These are phyloP conservation scores for Trametes pubescens DNA, from an alignment of 1,284 basidiomycete genomes.

Conservation along the genomic window DNA sequence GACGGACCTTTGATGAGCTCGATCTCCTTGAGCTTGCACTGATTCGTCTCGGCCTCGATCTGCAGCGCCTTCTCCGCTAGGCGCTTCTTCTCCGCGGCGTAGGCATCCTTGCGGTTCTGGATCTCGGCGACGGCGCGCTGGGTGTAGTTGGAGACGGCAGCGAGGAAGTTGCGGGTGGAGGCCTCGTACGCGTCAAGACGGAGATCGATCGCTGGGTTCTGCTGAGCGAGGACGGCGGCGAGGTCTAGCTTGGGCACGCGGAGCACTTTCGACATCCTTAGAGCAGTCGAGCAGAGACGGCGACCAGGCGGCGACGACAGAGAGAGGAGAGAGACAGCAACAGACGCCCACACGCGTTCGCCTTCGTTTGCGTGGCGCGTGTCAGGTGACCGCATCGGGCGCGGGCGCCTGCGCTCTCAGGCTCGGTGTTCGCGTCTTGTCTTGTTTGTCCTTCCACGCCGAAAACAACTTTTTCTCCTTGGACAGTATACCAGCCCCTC, in stretches of 20 bases:
- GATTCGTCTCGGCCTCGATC: slow-evolving; percentile 70
- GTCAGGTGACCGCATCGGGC: too few relatives aligned
- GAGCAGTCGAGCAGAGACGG: background rate
- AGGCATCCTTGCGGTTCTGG: slow-evolving; percentile 62
- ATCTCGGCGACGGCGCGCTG: slow-evolving; percentile 69
- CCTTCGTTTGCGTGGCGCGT: too few relatives aligned
- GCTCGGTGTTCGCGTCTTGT: too few relatives aligned
- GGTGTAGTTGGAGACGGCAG: slow-evolving; percentile 73
- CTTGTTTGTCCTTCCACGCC: too few relatives aligned
- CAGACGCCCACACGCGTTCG: too few relatives aligned
- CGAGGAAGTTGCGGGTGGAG: slow-evolving; percentile 73
- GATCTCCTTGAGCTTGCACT: slow-evolving; percentile 77
- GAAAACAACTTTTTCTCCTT: too few relatives aligned
- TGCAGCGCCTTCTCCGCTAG: slow-evolving; percentile 61
- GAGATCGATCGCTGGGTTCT: slow-evolving; percentile 71
- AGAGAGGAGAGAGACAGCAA: too few relatives aligned
- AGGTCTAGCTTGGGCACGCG: slow-evolving; percentile 72
- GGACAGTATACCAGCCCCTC: too few relatives aligned
- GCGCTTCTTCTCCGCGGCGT: slow-evolving; percentile 66
- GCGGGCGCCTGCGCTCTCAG: too few relatives aligned
- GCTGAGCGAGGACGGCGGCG: slow-evolving; percentile 58
- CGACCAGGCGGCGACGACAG: too few relatives aligned
- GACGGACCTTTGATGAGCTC: slow-evolving; percentile 71
- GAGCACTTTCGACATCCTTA: slow-evolving; percentile 47
- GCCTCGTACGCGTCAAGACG: slow-evolving; percentile 66